A percentile compares a stretch with the other conserved stretches of the same genome.
Conservation (phyloP, 352 stramenopile species). For the Globisporangium splendens region DNA sequence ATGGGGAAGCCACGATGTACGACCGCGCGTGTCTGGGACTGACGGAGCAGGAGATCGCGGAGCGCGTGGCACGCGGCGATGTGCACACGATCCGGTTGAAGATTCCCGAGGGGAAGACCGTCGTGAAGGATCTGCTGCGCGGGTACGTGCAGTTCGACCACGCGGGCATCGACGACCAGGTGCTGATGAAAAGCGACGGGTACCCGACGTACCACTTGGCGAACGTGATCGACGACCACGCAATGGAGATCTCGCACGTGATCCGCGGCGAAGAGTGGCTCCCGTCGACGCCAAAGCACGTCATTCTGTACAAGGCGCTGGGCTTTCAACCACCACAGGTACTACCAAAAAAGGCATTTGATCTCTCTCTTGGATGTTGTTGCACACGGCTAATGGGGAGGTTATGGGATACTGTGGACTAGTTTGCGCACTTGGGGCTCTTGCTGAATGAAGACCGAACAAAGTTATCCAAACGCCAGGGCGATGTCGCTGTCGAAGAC, state of each 20-base stretch:
- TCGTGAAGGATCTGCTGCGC: slow-evolving; percentile 95
- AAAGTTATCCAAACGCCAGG: slow-evolving; percentile 98
- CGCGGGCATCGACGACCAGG: slow-evolving; percentile 86
- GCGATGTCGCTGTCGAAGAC: slow-evolving; percentile 96
- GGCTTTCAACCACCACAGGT: slow-evolving; percentile 69
- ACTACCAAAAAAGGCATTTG: background rate
- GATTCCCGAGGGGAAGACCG: slow-evolving; percentile 89
- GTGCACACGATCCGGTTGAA: slow-evolving; percentile 94
- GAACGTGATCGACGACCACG: slow-evolving; percentile 95
- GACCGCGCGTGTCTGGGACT: slow-evolving; percentile 95
- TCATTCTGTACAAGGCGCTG: slow-evolving; percentile 89
- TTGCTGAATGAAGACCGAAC: slow-evolving; percentile 97
- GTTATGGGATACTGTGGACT: slow-evolving; percentile 1
- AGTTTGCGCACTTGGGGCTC: slow-evolving; percentile 90
- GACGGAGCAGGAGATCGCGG: slow-evolving; percentile 83
- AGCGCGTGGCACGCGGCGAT: slow-evolving; percentile 84
- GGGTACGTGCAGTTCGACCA: slow-evolving; percentile 92
- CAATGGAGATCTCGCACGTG: slow-evolving; percentile 97
- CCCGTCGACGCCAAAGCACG: slow-evolving; percentile 88
- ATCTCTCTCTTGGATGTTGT: background rate
- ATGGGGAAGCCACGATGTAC: slow-evolving; percentile 95
- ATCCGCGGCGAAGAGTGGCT: slow-evolving; percentile 96
- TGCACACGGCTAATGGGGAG: too few species aligned
- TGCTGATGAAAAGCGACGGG: slow-evolving; percentile 92
- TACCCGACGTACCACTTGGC: slow-evolving; percentile 93